Conservation (phyloP, 2,329 filamentous ascomycete genomes). For the Aspergillus brasiliensis region DNA sequence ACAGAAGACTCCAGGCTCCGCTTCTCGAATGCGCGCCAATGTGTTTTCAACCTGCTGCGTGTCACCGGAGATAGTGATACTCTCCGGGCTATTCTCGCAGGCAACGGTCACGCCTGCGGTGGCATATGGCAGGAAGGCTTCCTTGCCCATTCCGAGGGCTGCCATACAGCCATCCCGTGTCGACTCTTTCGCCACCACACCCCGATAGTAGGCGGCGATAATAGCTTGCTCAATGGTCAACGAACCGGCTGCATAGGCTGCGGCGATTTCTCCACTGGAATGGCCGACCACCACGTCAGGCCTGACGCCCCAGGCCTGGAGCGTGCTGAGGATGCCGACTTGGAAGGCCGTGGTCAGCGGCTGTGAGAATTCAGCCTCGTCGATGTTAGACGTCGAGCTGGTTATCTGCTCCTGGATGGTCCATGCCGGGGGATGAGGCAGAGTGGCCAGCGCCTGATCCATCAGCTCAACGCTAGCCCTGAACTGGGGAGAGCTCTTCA, state of each 20-base stretch:
- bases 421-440: too few species aligned
- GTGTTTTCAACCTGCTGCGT: not conserved
- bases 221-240: conserved; percentile 23
- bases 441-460: too few species aligned
- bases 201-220: conserved; percentile 25
- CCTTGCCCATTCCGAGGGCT: conserved; percentile 21
- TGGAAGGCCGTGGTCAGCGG: conserved; percentile 39
- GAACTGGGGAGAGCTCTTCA: conserved; percentile 20
- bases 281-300: conserved; percentile 35
- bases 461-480: too few species aligned
- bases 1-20: too few species aligned
- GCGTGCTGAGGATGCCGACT: conserved; percentile 34
- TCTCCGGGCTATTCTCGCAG: conserved; percentile 31
- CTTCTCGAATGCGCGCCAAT: too few species aligned
- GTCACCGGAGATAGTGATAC: conserved; percentile 28
- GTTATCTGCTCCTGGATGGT: too few species aligned
- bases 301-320: conserved; percentile 25
- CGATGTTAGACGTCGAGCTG: conserved; percentile 16
- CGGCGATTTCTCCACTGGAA: conserved; percentile 41
- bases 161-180: too few species aligned
- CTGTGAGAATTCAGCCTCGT: conserved; percentile 30
- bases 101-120: conserved; percentile 21
- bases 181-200: conserved; percentile 13
- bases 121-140: conserved; percentile 16
- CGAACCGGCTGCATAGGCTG: conserved; percentile 35